Evolutionary conservation across 179 eudicot genomes (phyloP), one percentile per base, ranked within the genome.

Genomic region (Amaranthus tricolor): DNA sequence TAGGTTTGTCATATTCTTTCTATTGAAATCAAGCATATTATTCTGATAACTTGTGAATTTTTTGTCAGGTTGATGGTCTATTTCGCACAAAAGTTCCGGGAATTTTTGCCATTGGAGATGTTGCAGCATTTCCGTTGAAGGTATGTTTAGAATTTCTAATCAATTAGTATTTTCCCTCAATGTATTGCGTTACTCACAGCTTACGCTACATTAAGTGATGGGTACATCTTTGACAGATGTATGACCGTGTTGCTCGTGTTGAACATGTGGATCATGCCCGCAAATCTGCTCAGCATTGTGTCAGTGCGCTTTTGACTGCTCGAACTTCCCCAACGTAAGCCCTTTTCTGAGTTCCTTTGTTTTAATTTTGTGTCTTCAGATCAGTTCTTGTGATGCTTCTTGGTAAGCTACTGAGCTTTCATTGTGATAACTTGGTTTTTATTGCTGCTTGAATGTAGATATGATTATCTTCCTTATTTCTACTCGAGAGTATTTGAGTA

Each of bases 241-340:
- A 89, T 77, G 80, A 88, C 82, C 88, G 96, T 76, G 75, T 83
- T 74, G 70, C 94, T 71, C 88, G 98, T 76, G 98, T 91, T 51
- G 96, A 93, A 74, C 98, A 93, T 77, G 98, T 93, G 71, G 98
- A 91, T 83, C 98, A 93, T 85, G 98, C 98, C 80, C 94, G 96
- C 77, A 83, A 82, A 73, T 93, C 96, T 60, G 98, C 98, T 17
- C 88, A 89, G 77, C 98, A 91, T 78, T 93, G 98, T 70, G 79
- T 93, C 31, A 85, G 84, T 66, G 79, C 96, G 53, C 80, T 93
- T 58, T 70, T 93, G 82, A 89, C 83, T 72, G 86, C 92, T 52
- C 81, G 83, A 60, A 93, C 98, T 77, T 74, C 81, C 70, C 40
- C 40, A 31, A 79, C 72, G 92, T 93, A 87, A 60, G 89, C 68